Evolutionary conservation across 352 stramenopile genomes (phyloP), one percentile per base, ranked within the genome.

Genomic region (Globisporangium irregulare): DNA sequence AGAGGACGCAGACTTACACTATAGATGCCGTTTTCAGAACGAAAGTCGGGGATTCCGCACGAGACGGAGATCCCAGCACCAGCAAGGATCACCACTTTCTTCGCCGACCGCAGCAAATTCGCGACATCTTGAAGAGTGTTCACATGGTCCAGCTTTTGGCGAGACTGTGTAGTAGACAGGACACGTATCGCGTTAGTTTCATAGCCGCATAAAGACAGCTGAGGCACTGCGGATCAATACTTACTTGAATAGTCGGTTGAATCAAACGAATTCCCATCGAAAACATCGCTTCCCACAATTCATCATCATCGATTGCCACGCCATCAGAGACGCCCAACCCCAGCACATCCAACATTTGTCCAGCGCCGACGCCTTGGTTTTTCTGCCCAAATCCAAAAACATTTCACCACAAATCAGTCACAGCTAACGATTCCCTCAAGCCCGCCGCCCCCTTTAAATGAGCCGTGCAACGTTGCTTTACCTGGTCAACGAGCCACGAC

Each of bases 1-100:
- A 48, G 36, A 20, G n/a, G 36, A 68, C 14, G 14, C n/a, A 24
- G 7, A 92, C 86, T 64, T 84, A 96, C 87, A 46, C 80, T 94
- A 73, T 97, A 97, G 56, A 96, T 96, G 62, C 90, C 90, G 64
- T 94, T 94, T 64, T 95, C 84, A 4, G 93, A 98, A 20, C 98
- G 94, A 76, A 99, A 99, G 73, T 99, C 98, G 0, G 98, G 98
- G 71, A 99, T 99, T 20, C 98, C 98, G 67, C 96, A 98, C 6
- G 92, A 98, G 14, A 98, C 96, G 9, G 87, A 98, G 62, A 99
- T 98, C n/a, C 97, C 97, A 10, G 97, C 97, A 22, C 97, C 97
- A 24, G 90, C 90, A 32, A 99, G 70, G 20, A 98, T 89, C 25
- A 98, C 85, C 60, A 98, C 95, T 62, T 97, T 96, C 56, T 94